Percentiles rank a stretch among this genome's conserved stretches.
Conservation (phyloP, 805 yeast species). For the Myxozyma geophila region DNA sequence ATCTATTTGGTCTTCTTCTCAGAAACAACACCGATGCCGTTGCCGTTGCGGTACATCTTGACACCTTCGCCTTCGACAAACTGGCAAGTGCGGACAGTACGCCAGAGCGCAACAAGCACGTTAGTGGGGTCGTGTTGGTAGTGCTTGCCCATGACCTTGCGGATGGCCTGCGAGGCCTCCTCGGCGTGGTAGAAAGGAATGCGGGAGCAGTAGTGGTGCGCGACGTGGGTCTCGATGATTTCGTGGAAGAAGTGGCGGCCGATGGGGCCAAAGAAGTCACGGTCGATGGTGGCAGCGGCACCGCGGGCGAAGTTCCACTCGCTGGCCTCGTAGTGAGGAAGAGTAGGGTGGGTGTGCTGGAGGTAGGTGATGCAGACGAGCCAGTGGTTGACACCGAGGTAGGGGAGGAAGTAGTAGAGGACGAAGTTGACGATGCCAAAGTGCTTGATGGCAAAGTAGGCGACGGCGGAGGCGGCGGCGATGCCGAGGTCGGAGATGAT, state of each 20-base stretch:
- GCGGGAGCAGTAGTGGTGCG: conserved; percentile 81
- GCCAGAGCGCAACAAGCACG: conserved; percentile 70
- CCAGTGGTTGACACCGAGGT: conserved; percentile 86
- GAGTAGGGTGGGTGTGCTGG: conserved; percentile 78
- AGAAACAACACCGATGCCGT: conserved; percentile 55
- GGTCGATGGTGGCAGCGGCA: conserved; percentile 86
- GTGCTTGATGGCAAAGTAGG: conserved; percentile 60
- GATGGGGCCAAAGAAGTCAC: conserved; percentile 73
- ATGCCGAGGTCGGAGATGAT: conserved; percentile 76
- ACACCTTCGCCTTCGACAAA: conserved; percentile 74
- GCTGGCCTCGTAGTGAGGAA: conserved; percentile 77
- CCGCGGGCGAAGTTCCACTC: conserved; percentile 84
- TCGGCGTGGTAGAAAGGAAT: conserved; percentile 80
- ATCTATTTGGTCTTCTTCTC: not conserved
- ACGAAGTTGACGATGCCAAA: conserved; percentile 67
- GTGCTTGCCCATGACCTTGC: conserved; percentile 83
- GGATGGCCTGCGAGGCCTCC: conserved; percentile 65
- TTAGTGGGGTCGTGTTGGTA: conserved; percentile 69
- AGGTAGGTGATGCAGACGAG: conserved; percentile 81
- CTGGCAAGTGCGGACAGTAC: conserved; percentile 65
- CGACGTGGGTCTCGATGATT: conserved; percentile 87
- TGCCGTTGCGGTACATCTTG: conserved; percentile 73
- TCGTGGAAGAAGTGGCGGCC: conserved; percentile 84
- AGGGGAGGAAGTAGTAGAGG: conserved; percentile 77
- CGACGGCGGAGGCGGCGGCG: conserved; percentile 49